Base-by-base conservation (phyloP, 495 filamentous ascomycete species). In the Penicillium canescens region DNA sequence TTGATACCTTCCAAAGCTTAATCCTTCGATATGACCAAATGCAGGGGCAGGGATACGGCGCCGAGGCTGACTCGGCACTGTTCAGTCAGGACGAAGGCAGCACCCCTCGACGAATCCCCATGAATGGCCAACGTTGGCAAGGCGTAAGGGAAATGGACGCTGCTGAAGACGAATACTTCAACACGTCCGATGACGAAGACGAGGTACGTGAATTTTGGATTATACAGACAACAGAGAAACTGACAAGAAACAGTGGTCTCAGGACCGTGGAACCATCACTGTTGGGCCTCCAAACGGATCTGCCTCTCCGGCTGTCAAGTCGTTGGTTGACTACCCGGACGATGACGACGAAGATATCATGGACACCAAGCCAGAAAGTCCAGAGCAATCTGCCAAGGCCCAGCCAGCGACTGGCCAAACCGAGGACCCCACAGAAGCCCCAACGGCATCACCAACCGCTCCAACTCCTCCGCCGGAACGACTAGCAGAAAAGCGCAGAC, bases 141-240 rank as follows among this genome's bases (percentile, higher is more conserved):
- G 89, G 86, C 8, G 78, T 91, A 43, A 87, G 84, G 70, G 94
- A 96, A 56, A 81, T 92, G 75, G 95, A 98, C 65, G 78, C 86
- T 18, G 84, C 84, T 2, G 90, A 98, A 68, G 93, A 97, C 59
- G 91, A 91, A 28, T 98, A 98, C 68, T 98, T 96, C 79, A 93
- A 95, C 67, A 86, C 84, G 9, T 88, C 86, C 3, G 91, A 96
- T 50, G 90, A 96, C 54, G 92, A 95, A 46, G 90, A 92, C 23
- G 89, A 95, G 14, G 87, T 89, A 55, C 64, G 67, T 33, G 9
- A 24, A 10, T 38, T 43, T 23, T 11, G 21, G 28, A 26, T 35
- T 18, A 34, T 1, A 11, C 21, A 21, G 35, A 35, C 38, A 28
- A 23, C 18, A 33, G 23, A 10, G 20, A 45, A 36, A 46, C 52